Conservation (phyloP, 2,329 filamentous ascomycete species). For the Arthrobotrys conoides region DNA sequence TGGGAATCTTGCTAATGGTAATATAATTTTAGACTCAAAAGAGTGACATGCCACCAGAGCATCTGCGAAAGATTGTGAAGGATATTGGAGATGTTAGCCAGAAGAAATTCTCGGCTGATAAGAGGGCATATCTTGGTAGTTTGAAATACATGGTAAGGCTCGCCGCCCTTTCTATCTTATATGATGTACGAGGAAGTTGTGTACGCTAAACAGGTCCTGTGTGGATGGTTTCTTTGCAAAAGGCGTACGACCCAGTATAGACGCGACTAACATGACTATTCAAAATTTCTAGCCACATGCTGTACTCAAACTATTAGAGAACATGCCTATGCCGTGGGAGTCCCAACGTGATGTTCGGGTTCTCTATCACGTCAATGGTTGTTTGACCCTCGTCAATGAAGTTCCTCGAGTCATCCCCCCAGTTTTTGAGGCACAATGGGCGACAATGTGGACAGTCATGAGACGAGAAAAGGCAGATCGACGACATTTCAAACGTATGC, state of each 20-base stretch:
- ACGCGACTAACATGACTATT: constrained; percentile 61
- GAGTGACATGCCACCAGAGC: constrained; percentile 97
- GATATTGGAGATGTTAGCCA: constrained; percentile 99
- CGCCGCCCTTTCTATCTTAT: constrained; percentile 12
- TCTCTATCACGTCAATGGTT: constrained; percentile 97
- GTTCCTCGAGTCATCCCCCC: constrained; percentile 96
- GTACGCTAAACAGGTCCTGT: constrained; percentile 60
- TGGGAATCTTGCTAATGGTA: constrained; percentile 9
- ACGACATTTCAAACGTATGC: constrained; percentile 97
- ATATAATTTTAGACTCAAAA: constrained; percentile 79
- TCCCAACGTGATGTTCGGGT: constrained; percentile 96
- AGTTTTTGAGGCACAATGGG: constrained; percentile 98
- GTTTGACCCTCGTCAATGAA: constrained; percentile 96
- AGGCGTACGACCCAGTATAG: constrained; percentile 58
- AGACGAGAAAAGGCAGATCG: constrained; percentile 96
- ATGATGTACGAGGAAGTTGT: constrained; percentile 45
- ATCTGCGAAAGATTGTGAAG: constrained; percentile 96
- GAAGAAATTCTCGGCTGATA: constrained; percentile 99
- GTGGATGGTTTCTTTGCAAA: constrained; percentile 50
- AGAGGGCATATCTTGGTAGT: constrained; percentile 95
- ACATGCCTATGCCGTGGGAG: constrained; percentile 99
- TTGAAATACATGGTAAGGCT: constrained; percentile 87
- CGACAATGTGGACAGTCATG: constrained; percentile 99
- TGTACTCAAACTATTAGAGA: constrained; percentile 95
- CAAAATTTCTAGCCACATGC: constrained; percentile 77